Evolutionary conservation across 352 stramenopile genomes (phyloP).

Genomic region (Stephanocyclus meneghinianus): DNA sequence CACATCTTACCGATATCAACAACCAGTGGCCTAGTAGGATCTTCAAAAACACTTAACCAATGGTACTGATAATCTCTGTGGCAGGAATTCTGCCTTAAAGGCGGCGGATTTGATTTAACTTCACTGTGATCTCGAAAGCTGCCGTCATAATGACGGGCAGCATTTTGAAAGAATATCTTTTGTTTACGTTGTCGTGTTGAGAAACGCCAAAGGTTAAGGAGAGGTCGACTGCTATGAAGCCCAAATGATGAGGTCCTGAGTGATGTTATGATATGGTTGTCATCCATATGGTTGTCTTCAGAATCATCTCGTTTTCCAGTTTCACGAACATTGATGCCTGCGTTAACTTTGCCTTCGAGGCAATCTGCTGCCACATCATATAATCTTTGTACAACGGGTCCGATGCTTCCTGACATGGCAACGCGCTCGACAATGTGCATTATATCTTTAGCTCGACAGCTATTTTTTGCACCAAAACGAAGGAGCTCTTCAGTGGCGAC

Average conservation of each 20-base stretch:
- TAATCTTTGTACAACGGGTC: slow-evolving; percentile 13
- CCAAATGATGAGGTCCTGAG: slow-evolving; percentile 41
- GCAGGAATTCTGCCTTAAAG: neutral
- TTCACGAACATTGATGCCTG: too few species aligned
- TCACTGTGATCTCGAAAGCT: neutral
- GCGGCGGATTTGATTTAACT: neutral
- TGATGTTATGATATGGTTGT: slow-evolving; percentile 32
- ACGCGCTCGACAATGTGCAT: slow-evolving; percentile 67
- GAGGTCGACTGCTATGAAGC: slow-evolving; percentile 62
- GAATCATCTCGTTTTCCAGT: slow-evolving; percentile 8
- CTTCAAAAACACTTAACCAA: slow-evolving; percentile 59
- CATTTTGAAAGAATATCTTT: slow-evolving; percentile 56
- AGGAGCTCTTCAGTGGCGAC: slow-evolving; percentile 56
- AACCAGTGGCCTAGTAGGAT: slow-evolving; percentile 63
- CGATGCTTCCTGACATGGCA: slow-evolving; percentile 54
- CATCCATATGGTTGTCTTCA: slow-evolving; percentile 22
- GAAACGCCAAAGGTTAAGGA: slow-evolving; percentile 74
- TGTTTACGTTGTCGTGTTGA: slow-evolving; percentile 71
- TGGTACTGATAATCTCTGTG: slow-evolving; percentile 32
- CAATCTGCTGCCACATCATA: slow-evolving; percentile 46
- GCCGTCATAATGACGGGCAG: slow-evolving; percentile 56
- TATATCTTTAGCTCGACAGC: slow-evolving; percentile 68
- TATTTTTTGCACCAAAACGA: slow-evolving; percentile 56
- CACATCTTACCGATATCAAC: slow-evolving; percentile 55
- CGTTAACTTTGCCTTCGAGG: slow-evolving; percentile 36